Evolutionary conservation across 2,329 filamentous ascomycete species (phyloP).

Genomic region (Alternaria solani): DNA sequence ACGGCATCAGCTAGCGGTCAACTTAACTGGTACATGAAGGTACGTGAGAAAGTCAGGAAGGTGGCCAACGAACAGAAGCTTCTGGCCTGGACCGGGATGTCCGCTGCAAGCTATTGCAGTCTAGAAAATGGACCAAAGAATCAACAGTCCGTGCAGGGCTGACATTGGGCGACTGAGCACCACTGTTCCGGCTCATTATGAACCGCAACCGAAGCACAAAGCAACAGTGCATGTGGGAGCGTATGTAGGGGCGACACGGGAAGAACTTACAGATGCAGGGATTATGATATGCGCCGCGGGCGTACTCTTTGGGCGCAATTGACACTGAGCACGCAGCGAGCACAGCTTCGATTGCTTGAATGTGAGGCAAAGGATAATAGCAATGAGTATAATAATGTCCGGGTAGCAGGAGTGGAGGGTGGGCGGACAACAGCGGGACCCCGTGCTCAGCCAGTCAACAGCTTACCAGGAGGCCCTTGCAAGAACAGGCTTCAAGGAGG

Average conservation of each 20-base stretch:
- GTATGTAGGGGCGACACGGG: conserved; percentile 34
- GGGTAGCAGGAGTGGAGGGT: conserved; percentile 34
- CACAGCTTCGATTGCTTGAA: conserved; percentile 29
- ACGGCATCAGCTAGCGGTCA: conserved; percentile 44
- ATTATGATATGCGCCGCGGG: conserved; percentile 41
- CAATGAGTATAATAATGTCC: conserved; percentile 43
- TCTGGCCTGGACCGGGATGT: conserved; percentile 45
- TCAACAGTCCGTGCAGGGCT: conserved; percentile 51
- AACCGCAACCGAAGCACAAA: conserved; percentile 42
- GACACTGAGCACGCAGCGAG: conserved; percentile 36
- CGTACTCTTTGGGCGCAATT: conserved; percentile 34
- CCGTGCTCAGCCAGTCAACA: conserved; percentile 38
- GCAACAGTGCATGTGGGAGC: conserved; percentile 40
- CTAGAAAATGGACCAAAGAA: conserved; percentile 45
- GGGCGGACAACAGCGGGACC: conserved; percentile 33
- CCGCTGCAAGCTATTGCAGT: conserved; percentile 47
- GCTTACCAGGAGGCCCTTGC: conserved; percentile 33
- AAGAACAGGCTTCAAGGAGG: conserved; percentile 28
- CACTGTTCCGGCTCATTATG: conserved; percentile 44
- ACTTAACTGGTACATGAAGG: conserved; percentile 41
- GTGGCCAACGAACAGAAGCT: conserved; percentile 40
- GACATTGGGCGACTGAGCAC: conserved; percentile 50
- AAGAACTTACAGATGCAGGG: conserved; percentile 42
- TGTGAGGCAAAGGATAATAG: conserved; percentile 40
- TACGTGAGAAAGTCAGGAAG: conserved; percentile 35